Percentiles rank a stretch among this genome's conserved stretches.
These are phyloP conservation scores for Lanmaoa pseudosensibilis DNA, from an alignment of 768 basidiomycete genomes.

Conservation along the genomic window DNA sequence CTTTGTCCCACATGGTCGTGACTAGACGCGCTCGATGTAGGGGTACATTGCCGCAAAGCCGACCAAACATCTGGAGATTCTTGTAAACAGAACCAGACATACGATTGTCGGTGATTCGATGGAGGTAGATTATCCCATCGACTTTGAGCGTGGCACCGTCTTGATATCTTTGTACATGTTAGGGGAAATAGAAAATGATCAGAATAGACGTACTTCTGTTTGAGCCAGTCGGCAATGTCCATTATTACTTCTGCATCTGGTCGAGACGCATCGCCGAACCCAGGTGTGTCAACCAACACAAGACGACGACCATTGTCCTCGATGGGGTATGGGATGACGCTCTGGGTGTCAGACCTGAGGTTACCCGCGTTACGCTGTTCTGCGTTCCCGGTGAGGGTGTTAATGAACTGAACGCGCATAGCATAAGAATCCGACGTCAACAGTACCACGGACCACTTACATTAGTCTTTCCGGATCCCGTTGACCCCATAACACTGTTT, in stretches of 20 bases:
- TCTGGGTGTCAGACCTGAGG: constrained; percentile 10
- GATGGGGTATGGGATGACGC: constrained; percentile 5
- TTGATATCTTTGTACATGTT: constrained; percentile 5
- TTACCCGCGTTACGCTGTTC: background rate
- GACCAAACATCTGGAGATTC: constrained; percentile 34
- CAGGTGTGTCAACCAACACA: constrained; percentile 20
- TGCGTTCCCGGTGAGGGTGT: constrained; percentile 2
- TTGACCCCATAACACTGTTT: constrained; percentile 21
- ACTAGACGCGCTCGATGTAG: constrained; percentile 32
- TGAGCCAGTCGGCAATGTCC: constrained; percentile 16
- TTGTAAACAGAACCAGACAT: constrained; percentile 30
- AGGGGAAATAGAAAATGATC: background rate
- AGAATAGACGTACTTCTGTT: constrained; percentile 9
- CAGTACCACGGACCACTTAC: constrained; percentile 2
- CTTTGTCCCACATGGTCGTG: constrained; percentile 40
- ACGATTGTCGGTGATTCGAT: constrained; percentile 35
- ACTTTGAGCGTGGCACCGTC: constrained; percentile 8
- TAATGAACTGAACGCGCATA: constrained; percentile 7
- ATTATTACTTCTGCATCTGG: constrained; percentile 5
- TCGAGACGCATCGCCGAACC: constrained; percentile 18
- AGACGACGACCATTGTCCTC: background rate
- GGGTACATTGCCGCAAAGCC: constrained; percentile 33
- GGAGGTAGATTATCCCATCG: constrained; percentile 34
- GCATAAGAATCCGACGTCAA: background rate
- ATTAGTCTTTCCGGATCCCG: constrained; percentile 23